phyloP scores from a whole-genome alignment of 495 filamentous ascomycete genomes.

The Collariella sp. region DNA sequence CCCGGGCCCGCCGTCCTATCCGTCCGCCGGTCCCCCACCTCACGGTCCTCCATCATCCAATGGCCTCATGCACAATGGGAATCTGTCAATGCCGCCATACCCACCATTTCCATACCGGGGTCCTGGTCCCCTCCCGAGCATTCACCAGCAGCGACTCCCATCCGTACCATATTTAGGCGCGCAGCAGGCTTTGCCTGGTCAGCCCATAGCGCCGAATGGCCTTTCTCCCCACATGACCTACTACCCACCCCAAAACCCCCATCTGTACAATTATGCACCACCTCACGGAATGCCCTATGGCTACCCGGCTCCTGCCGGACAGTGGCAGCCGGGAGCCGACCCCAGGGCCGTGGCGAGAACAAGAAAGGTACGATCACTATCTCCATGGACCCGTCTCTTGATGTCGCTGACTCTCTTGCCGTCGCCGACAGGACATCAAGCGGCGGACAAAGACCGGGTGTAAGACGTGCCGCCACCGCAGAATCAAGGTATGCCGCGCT shows the following conservation, averaged over 20 bases:
- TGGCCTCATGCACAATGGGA: conserved; percentile 17
- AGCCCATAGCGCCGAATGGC: conserved; percentile 21
- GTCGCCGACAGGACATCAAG: conserved; percentile 88
- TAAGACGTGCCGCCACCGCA: conserved; percentile 89
- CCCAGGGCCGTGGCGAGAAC: conserved; percentile 56
- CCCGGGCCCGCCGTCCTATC: no score
- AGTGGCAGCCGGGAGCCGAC: no score
- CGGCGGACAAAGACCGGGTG: conserved; percentile 96
- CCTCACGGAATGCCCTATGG: conserved; percentile 47
- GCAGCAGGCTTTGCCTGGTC: conserved; percentile 31
- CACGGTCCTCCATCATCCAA: no score
- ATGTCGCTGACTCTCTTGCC: no score
- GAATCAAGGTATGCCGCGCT: conserved; percentile 81
- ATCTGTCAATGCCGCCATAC: conserved; percentile 48
- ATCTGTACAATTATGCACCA: conserved; percentile 28
- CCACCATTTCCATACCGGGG: conserved; percentile 31
- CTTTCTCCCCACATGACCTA: conserved; percentile 19
- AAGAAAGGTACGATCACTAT: conserved; percentile 59
- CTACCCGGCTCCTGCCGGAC: conserved; percentile 7
- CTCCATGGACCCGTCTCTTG: conserved; percentile 2
- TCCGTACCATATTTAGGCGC: conserved; percentile 26
- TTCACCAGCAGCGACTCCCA: conserved; percentile 38
- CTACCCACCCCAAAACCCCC: conserved; percentile 40
- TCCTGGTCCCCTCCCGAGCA: conserved; percentile 56
- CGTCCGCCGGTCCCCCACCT: not conserved